phyloP scores from a whole-genome alignment of 352 stramenopile species.

The Pythium monospermum region DNA sequence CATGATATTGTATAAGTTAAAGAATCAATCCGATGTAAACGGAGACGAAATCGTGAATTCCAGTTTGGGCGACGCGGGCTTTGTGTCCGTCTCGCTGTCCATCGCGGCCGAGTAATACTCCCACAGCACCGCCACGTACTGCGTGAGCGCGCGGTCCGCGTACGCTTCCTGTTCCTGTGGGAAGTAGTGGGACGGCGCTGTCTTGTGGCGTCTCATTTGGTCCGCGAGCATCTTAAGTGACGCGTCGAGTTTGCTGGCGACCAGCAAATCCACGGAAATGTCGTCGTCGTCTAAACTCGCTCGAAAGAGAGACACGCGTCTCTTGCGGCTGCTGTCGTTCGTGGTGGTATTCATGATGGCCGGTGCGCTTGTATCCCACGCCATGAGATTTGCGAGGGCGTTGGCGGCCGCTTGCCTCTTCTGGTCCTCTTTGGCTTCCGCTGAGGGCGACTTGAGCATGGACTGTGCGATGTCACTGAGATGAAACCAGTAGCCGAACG shows the following conservation, averaged over 20 bases:
- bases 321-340: neutral
- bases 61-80: slow-evolving; percentile 54
- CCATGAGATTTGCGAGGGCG: slow-evolving; percentile 49
- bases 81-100: slow-evolving; percentile 37
- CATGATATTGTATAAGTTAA: slow-evolving; percentile 3
- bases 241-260: slow-evolving; percentile 78
- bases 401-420: slow-evolving; percentile 16
- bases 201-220: slow-evolving; percentile 33
- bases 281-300: slow-evolving; percentile 75
- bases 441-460: slow-evolving; percentile 34
- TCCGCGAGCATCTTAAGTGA: slow-evolving; percentile 86
- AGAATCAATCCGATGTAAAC: slow-evolving; percentile 50
- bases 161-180: slow-evolving; percentile 64
- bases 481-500: slow-evolving; percentile 62
- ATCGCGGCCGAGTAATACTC: slow-evolving; percentile 80
- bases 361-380: slow-evolving; percentile 59
- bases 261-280: slow-evolving; percentile 74
- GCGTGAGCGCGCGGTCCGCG: slow-evolving; percentile 55
- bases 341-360: slow-evolving; percentile 17
- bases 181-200: slow-evolving; percentile 36
- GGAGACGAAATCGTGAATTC: slow-evolving; percentile 79
- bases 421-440: slow-evolving; percentile 9
- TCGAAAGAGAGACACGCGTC: slow-evolving; percentile 55
- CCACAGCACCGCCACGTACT: slow-evolving; percentile 76
- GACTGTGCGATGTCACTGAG: slow-evolving; percentile 68